Evolutionary conservation across 2,329 filamentous ascomycete genomes (phyloP).

Genomic region (Tolypocladium tropicale): DNA sequence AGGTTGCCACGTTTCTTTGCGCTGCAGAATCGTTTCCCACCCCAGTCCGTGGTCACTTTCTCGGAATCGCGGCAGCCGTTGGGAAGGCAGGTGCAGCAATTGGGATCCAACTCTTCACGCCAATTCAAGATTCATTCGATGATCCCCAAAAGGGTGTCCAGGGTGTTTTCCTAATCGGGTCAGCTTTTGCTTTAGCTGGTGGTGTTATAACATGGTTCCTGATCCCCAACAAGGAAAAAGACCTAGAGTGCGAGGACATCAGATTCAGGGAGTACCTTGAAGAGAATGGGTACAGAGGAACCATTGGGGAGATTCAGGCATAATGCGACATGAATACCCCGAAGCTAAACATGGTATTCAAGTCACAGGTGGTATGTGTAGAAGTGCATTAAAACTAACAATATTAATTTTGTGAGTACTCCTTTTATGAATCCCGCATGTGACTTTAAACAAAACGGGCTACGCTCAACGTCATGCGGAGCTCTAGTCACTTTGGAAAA

Average conservation of each 20-base stretch:
- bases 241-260: slow-evolving; percentile 10
- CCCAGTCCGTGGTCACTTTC: slow-evolving; percentile 37
- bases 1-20: slow-evolving; percentile 30
- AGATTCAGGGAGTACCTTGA: slow-evolving; percentile 9
- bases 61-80: slow-evolving; percentile 37
- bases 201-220: slow-evolving; percentile 14
- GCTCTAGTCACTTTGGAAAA: too few species aligned
- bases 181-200: slow-evolving; percentile 14
- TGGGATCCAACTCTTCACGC: slow-evolving; percentile 24
- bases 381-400: too few species aligned
- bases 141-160: slow-evolving; percentile 13
- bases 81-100: slow-evolving; percentile 41
- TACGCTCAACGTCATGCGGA: too few species aligned
- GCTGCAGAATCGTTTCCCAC: slow-evolving; percentile 40
- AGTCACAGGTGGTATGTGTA: too few species aligned
- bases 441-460: too few species aligned
- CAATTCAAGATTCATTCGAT: slow-evolving; percentile 10
- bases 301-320: slow-evolving; percentile 2
- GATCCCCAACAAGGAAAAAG: slow-evolving; percentile 11
- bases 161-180: slow-evolving; percentile 16
- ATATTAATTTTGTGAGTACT: too few species aligned
- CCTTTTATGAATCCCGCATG: too few species aligned
- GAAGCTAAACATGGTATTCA: too few species aligned
- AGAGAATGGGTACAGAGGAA: slow-evolving; percentile 8
- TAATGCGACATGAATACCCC: too few species aligned